Percentiles rank a stretch among this genome's conserved stretches.
Conservation (phyloP, 1,139 yeast species). For the Lodderomyces parapsilosis region DNA sequence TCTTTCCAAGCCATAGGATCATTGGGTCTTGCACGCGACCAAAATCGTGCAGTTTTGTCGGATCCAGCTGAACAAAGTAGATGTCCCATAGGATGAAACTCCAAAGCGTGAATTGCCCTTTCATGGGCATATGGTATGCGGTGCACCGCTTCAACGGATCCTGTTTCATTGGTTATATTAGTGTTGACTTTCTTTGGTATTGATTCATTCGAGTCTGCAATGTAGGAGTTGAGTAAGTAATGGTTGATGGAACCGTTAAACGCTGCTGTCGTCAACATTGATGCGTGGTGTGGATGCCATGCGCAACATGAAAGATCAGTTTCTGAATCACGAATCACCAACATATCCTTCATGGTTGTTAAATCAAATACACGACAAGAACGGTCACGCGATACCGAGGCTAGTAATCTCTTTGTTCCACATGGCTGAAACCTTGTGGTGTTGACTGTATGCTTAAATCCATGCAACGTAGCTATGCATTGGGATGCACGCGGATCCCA, state of each 20-base stretch:
- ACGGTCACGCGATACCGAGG: constrained; percentile 85
- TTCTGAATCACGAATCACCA: constrained; percentile 74
- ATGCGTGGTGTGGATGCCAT: constrained; percentile 91
- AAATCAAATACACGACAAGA: constrained; percentile 87
- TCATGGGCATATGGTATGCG: constrained; percentile 91
- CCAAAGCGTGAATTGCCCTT: constrained; percentile 84
- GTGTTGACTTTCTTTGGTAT: constrained; percentile 11
- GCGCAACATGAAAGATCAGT: constrained; percentile 82
- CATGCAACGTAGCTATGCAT: constrained; percentile 79
- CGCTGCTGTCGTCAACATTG: constrained; percentile 80
- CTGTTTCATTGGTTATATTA: constrained; percentile 9
- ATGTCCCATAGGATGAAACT: constrained; percentile 94
- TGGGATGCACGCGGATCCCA: constrained; percentile 91
- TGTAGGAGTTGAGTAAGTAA: constrained; percentile 62
- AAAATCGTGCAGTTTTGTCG: constrained; percentile 89
- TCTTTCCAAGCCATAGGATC: constrained; percentile 84
- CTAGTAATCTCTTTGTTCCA: constrained; percentile 66
- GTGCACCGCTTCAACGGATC: constrained; percentile 49
- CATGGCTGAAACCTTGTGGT: constrained; percentile 79
- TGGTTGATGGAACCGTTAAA: constrained; percentile 86
- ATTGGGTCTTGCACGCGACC: constrained; percentile 92
- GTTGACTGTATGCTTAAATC: constrained; percentile 90
- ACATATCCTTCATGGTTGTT: constrained; percentile 75
- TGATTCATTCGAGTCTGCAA: constrained; percentile 25
- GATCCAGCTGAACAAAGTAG: constrained; percentile 89